Conservation (phyloP, 2,329 filamentous ascomycete species). For the Pseudocercospora fuligena region DNA sequence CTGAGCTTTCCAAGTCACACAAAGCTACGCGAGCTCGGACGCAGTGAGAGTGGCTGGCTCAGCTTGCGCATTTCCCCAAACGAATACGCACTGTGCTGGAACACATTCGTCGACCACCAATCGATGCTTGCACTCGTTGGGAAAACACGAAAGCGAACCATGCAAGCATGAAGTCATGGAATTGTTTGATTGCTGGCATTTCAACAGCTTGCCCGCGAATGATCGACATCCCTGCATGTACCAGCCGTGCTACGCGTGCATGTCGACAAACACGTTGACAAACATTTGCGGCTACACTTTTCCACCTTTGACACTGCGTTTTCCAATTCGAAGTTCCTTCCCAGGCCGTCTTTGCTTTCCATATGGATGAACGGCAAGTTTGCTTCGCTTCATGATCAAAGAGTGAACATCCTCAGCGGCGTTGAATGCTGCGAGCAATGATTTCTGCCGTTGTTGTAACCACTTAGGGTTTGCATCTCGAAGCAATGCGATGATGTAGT, state of each 20-base stretch:
- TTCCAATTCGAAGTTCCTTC: not conserved
- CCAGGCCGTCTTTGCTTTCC: constrained; percentile 1
- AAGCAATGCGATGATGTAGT: not conserved
- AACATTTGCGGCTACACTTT: not conserved
- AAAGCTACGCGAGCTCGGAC: not conserved
- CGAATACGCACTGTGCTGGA: not conserved
- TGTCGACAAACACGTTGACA: not conserved
- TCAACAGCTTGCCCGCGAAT: not conserved
- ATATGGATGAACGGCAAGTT: not conserved
- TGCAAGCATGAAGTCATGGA: constrained; percentile 5
- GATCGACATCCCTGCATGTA: not conserved
- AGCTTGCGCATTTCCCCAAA: not conserved
- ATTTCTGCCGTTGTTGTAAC: not conserved
- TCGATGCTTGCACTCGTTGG: not conserved
- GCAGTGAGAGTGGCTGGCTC: not conserved
- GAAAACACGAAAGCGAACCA: not conserved
- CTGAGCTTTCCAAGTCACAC: not conserved
- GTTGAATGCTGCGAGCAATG: not conserved
- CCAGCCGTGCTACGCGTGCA: not conserved
- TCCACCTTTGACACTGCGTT: not conserved
- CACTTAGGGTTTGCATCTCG: not conserved
- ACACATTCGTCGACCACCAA: not conserved
- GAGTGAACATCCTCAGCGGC: not conserved
- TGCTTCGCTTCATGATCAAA: not conserved
- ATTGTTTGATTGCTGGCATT: not conserved